These are phyloP conservation scores for Suillus ampliporus DNA, from an alignment of 768 basidiomycete species.

Conservation along the genomic window DNA sequence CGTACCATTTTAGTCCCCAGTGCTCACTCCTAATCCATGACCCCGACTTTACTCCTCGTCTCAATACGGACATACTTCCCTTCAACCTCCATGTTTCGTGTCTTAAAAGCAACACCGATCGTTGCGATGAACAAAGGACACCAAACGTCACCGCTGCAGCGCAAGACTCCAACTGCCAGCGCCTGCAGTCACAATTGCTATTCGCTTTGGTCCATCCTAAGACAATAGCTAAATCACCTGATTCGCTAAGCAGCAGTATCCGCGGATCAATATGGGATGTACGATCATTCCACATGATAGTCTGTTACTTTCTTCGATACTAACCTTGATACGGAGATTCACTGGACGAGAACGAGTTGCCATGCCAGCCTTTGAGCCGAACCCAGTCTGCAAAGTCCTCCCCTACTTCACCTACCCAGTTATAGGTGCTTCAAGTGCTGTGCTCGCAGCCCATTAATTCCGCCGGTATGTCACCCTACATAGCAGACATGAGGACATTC, in stretches of 20 bases:
- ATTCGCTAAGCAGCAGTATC: background rate
- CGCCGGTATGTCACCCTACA: background rate
- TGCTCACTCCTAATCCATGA: too few relatives aligned
- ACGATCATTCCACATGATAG: background rate
- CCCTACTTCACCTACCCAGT: background rate
- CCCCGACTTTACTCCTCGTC: background rate
- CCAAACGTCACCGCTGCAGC: conserved; percentile 90
- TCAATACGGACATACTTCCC: conserved; percentile 72
- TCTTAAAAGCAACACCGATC: conserved; percentile 79
- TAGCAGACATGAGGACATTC: background rate
- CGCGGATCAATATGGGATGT: background rate
- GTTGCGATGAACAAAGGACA: background rate
- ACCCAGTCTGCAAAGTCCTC: background rate
- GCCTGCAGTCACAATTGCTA: conserved; percentile 40
- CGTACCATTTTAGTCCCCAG: conserved; percentile 2
- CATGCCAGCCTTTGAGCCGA: background rate
- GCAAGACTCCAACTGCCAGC: conserved; percentile 90
- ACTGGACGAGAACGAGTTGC: too few relatives aligned
- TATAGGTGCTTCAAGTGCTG: background rate
- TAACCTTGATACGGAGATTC: background rate
- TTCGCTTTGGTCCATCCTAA: background rate
- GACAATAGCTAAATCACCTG: background rate
- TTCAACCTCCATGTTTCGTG: conserved; percentile 90
- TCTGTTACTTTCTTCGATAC: background rate
- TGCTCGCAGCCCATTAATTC: background rate